Base-by-base conservation (phyloP, 495 filamentous ascomycete genomes). In the Entonaema liquescens region DNA sequence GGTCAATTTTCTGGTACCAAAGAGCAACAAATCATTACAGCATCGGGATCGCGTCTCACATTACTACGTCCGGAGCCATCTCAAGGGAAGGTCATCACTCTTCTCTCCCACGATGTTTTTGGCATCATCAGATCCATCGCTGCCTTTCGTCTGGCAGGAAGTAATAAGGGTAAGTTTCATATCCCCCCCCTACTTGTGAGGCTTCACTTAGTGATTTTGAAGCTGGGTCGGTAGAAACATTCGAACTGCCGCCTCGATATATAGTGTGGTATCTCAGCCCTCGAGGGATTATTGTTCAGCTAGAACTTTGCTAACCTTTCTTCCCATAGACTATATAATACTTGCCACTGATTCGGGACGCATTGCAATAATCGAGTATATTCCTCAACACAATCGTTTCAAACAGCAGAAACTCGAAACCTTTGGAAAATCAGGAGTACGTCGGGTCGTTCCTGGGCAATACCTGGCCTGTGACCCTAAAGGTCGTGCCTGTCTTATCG, bases 391-490 rank as follows among this genome's bases (percentile, higher is more conserved):
- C 77, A 97, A 98, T 77, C 88, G 89, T 60, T 97, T 98, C 79
- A 91, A 90, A 72, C 88, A 93, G 17, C 87, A 98, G 65, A 94
- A 98, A 75, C 86, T 96, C 35, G 96, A 99, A 81, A 99, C 96
- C 2, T 99, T 97, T 76, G 96, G 96, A 55, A 98, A 98, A 79
- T 97, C 94, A 12, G 96, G 95, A n/a, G 87, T 97, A 21, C 90
- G 96, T 35, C 88, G 96, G 59, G 95, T 98, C 15, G 87, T 99
- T 68, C 96, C 96, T 2, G 96, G 96, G 13, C 93, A 99, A 76
- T 98, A 95, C 76, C 85, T 99, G 19, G 95, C 94, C 2, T 91
- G 91, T 8, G 96, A 99, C 78, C 96, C 96, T 8, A 96, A 96
- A 78, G 96, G 96, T 40, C 87, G 96, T 79, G 96, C 96, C 36